These are phyloP conservation scores for Strobilomyces echinocephalus DNA, from an alignment of 768 basidiomycete genomes.

Conservation along the genomic window DNA sequence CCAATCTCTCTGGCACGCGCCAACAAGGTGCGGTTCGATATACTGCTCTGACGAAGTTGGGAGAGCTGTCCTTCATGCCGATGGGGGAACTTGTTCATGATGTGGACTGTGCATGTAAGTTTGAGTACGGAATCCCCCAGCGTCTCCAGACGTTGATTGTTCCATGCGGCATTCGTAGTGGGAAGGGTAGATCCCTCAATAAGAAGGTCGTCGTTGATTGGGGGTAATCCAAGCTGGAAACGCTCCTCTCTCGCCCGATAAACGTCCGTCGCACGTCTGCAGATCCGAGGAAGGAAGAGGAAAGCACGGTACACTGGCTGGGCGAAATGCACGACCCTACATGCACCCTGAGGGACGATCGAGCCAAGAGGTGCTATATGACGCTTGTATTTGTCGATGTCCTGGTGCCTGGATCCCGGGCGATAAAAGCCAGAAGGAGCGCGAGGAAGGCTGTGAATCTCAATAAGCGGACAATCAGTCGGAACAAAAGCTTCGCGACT, in stretches of 20 bases:
- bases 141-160: constrained; percentile 84
- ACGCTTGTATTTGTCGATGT: constrained; percentile 25
- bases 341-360: constrained; percentile 42
- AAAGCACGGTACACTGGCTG: constrained; percentile 47
- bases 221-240: constrained; percentile 54
- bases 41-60: constrained; percentile 53
- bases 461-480: constrained; percentile 57
- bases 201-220: constrained; percentile 52
- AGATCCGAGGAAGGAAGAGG: constrained; percentile 59
- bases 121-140: constrained; percentile 83
- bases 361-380: constrained; percentile 27
- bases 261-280: constrained; percentile 58
- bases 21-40: constrained; percentile 71
- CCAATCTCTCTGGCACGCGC: constrained; percentile 59
- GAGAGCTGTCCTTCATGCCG: constrained; percentile 83
- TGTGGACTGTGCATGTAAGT: constrained; percentile 67
- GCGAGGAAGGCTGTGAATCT: constrained; percentile 44
- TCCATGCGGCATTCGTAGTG: constrained; percentile 54
- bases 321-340: constrained; percentile 53
- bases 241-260: constrained; percentile 56
- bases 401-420: constrained; percentile 21
- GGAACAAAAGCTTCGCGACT: constrained; percentile 43
- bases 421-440: constrained; percentile 39
- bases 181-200: constrained; percentile 78
- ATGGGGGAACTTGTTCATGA: constrained; percentile 71